Percentiles rank a stretch among this genome's conserved stretches.
Evolutionary conservation across 2,329 filamentous ascomycete genomes (phyloP).

Genomic region (Phaeosphaeriaceae sp.): DNA sequence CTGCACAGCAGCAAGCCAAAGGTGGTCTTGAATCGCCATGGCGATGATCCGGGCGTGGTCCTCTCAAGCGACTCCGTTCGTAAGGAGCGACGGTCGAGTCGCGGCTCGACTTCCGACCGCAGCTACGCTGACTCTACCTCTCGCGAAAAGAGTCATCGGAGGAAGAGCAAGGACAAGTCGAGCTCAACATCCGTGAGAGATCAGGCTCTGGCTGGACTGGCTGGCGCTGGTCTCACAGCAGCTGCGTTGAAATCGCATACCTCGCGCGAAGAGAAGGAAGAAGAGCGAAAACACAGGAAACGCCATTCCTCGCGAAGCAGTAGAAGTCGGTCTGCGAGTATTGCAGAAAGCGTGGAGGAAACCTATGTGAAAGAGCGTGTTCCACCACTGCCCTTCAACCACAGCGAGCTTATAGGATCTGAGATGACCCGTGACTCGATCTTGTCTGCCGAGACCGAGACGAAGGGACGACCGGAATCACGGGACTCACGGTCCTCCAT

Average conservation of each 20-base stretch:
- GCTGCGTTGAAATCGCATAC: conserved; percentile 70
- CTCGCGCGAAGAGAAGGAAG: conserved; percentile 61
- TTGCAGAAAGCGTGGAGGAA: conserved; percentile 63
- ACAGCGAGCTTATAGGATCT: conserved; percentile 84
- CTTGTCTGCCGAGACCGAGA: conserved; percentile 78
- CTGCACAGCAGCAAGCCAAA: conserved; percentile 63
- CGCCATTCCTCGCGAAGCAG: conserved; percentile 59
- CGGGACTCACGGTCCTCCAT: conserved; percentile 65
- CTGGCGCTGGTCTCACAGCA: conserved; percentile 65
- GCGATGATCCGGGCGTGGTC: conserved; percentile 64
- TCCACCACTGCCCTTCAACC: conserved; percentile 81
- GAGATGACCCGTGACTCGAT: conserved; percentile 90
- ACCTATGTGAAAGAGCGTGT: conserved; percentile 59
- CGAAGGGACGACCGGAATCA: conserved; percentile 59
- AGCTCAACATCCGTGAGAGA: conserved; percentile 55
- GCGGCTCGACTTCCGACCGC: conserved; percentile 57
- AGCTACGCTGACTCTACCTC: conserved; percentile 42
- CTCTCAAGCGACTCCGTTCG: conserved; percentile 62
- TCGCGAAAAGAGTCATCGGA: conserved; percentile 60
- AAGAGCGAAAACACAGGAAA: conserved; percentile 51
- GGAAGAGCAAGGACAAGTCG: conserved; percentile 61
- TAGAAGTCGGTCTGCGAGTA: conserved; percentile 59
- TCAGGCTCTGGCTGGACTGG: conserved; percentile 60
- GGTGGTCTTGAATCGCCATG: conserved; percentile 65
- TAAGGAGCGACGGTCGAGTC: conserved; percentile 62